phyloP scores from a whole-genome alignment of 2,329 filamentous ascomycete species.

The Alternaria arborescens region DNA sequence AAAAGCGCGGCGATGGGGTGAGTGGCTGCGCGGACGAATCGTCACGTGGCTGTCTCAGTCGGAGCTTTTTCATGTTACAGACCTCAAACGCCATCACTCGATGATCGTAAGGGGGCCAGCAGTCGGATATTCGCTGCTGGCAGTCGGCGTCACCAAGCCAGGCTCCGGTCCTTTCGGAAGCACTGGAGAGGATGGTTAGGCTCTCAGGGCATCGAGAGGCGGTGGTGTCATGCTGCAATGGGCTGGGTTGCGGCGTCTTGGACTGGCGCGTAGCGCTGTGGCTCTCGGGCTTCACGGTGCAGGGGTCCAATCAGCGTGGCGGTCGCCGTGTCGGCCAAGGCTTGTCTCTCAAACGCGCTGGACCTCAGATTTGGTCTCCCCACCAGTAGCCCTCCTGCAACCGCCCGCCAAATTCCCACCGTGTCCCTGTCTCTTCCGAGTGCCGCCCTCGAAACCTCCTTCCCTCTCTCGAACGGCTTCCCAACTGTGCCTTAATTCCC shows the following conservation, averaged over 20 bases:
- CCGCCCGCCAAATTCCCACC: constrained; percentile 46
- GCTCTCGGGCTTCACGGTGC: constrained; percentile 37
- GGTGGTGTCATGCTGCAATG: constrained; percentile 41
- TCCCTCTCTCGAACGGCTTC: constrained; percentile 25
- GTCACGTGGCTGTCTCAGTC: constrained; percentile 51
- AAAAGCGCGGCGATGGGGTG: constrained; percentile 23
- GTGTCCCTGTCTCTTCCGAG: constrained; percentile 42
- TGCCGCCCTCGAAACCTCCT: constrained; percentile 41
- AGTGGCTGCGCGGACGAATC: constrained; percentile 27
- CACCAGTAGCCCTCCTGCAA: constrained; percentile 47
- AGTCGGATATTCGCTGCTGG: constrained; percentile 17
- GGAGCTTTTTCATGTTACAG: constrained; percentile 48
- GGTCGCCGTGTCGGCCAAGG: constrained; percentile 42
- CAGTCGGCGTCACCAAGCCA: constrained; percentile 18
- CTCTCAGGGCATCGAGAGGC: constrained; percentile 26
- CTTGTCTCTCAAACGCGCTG: constrained; percentile 45
- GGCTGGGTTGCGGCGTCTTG: constrained; percentile 35
- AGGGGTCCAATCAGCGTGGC: constrained; percentile 40
- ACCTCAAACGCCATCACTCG: constrained; percentile 46
- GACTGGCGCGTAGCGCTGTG: constrained; percentile 44
- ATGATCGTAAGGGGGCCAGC: constrained; percentile 25
- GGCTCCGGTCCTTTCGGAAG: constrained; percentile 17
- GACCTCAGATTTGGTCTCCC: constrained; percentile 49
- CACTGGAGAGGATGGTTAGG: constrained; percentile 25
- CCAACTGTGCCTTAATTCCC: constrained; percentile 35